Percentiles rank a stretch among this genome's conserved stretches.
phyloP scores from a whole-genome alignment of 2,329 filamentous ascomycete genomes.

The Ceratocystis alfenasii region DNA sequence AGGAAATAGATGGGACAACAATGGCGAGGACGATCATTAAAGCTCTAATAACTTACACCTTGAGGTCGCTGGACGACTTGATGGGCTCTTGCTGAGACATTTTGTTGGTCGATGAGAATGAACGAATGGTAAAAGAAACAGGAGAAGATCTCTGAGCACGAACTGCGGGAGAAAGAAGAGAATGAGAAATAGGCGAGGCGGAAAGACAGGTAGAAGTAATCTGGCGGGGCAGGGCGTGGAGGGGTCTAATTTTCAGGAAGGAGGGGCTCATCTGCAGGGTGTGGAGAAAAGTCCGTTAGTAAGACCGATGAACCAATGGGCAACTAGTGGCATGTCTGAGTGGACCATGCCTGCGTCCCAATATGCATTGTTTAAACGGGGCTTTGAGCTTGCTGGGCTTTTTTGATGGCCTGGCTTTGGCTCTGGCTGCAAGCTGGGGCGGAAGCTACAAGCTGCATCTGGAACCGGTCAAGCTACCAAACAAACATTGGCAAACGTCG shows the following conservation, averaged over 20 bases:
- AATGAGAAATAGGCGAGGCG: conserved; percentile 32
- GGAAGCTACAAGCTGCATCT: neutral
- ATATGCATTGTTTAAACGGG: conserved; percentile 11
- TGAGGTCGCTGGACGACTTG: conserved; percentile 51
- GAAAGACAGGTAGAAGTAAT: conserved; percentile 27
- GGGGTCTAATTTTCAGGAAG: conserved; percentile 33
- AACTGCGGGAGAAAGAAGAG: conserved; percentile 31
- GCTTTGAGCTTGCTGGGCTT: neutral
- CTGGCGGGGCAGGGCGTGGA: conserved; percentile 35
- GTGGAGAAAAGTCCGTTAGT: conserved; percentile 34
- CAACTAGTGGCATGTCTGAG: conserved; percentile 25
- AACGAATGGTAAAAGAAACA: conserved; percentile 33
- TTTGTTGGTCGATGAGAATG: conserved; percentile 41
- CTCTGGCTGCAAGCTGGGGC: neutral
- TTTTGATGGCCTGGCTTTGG: neutral
- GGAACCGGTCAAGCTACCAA: neutral
- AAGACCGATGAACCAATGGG: conserved; percentile 25
- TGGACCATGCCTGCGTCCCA: conserved; percentile 20
- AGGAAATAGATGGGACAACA: too few relatives aligned
- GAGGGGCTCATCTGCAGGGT: conserved; percentile 36
- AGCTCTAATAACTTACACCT: conserved; percentile 46
- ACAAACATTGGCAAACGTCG: too few relatives aligned
- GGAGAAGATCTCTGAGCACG: conserved; percentile 29
- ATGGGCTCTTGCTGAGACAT: conserved; percentile 26
- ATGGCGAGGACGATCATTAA: too few relatives aligned